Evolutionary conservation across 106 monocot genomes (phyloP), one percentile per base, ranked within the genome.

Genomic region (Dioscorea dumetorum): DNA sequence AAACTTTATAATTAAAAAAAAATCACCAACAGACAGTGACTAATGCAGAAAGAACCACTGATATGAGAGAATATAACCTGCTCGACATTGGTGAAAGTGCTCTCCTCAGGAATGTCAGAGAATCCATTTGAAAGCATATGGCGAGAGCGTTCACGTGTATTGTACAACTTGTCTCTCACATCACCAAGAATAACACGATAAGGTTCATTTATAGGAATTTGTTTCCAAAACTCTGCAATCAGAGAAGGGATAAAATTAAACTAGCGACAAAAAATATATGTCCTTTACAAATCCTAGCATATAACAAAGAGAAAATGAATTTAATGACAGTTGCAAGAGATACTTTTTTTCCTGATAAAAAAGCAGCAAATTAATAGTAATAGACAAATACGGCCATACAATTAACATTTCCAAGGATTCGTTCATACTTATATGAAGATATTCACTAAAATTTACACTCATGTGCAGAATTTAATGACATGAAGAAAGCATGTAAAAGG

Each of bases 111-210:
- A 73, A 88, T 78, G 64, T 88, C 87, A 12, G 83, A 75, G 63
- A 50, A 28, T 52, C 78, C 87, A 78, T 53, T 73, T 12, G 83
- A 70, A 50, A 88, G 66, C 20, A 83, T 67, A 32, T 88, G 80
- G 12, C 83, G 87, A 48, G 87, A 83, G 17, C 75, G 72, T 61
- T 88, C 87, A 19, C 87, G 83, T 48, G 83, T 88, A 50, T 88
- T 83, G 50, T 88, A 88, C 22, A 88, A 63, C 60, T 78, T 88
- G 66, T 88, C 87, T 67, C 87, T 80, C 34, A 88, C 75, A 71
- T 80, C 80, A 60, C 83, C 87, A 78, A 88, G 87, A 66, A 88
- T 72, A 34, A 88, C 87, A 80, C 87, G 87, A 70, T 88, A 88
- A n/a, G 87, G 87, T 67, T 88, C 87, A 75, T 80, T 88, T 19